Evolutionary conservation across 2,329 filamentous ascomycete genomes (phyloP).

Genomic region (Venturia carpophila): DNA sequence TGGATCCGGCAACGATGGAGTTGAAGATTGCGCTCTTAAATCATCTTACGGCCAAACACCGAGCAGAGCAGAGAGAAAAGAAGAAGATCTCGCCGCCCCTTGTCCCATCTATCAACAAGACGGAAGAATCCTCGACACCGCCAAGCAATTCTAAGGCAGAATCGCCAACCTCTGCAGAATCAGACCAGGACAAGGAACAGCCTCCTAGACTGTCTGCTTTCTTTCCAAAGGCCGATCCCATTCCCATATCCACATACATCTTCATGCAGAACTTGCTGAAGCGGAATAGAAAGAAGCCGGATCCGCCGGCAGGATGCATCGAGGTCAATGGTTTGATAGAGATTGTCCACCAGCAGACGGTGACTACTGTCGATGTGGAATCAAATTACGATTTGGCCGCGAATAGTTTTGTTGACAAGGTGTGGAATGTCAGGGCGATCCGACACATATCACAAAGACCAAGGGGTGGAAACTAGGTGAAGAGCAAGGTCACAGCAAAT

Average conservation of each 20-base stretch:
- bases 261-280: conserved; percentile 16
- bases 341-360: conserved; percentile 36
- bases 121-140: conserved; percentile 1
- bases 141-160: neutral
- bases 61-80: neutral
- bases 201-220: neutral
- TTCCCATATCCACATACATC: neutral
- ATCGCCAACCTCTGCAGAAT: neutral
- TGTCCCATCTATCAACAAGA: neutral
- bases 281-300: conserved; percentile 19
- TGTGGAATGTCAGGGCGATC: neutral
- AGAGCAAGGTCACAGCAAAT: neutral
- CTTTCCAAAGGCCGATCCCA: neutral
- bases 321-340: conserved; percentile 40
- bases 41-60: neutral
- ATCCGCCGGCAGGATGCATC: conserved; percentile 39
- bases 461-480: conserved; percentile 15
- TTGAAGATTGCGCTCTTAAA: neutral
- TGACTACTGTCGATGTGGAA: conserved; percentile 37
- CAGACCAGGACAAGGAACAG: neutral
- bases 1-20: conserved; percentile 1
- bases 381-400: conserved; percentile 39
- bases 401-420: conserved; percentile 14
- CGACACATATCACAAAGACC: conserved; percentile 7
- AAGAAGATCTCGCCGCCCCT: conserved; percentile 1